Evolutionary conservation across 2,329 filamentous ascomycete genomes (phyloP), one percentile per base, ranked within the genome.

Genomic region (Aureobasidium zeae): DNA sequence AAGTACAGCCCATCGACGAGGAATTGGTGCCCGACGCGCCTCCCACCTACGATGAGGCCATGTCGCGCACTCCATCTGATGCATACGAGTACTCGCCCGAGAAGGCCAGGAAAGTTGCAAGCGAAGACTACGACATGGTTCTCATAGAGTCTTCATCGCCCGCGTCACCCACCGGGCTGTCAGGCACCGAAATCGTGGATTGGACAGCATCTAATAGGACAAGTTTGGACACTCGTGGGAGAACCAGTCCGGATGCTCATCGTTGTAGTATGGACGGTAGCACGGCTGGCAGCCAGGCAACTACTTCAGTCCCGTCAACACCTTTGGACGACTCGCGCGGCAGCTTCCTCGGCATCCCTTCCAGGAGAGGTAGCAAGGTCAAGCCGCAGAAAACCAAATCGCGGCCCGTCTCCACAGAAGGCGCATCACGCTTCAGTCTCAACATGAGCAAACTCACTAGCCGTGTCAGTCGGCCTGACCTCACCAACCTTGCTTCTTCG

Each of bases 1-100:
- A 95, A 61, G 85, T 96, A 29, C 76, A 93, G 21, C 88, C 89
- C 0, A 86, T 93, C 55, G 77, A 86, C 21, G 74, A 82, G 50
- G 63, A 49, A 7, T 33, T 53, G 24, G 44, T 48, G 20, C 37
- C 46, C n/a, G 43, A 47, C n/a, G 49, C 48, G 11, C 51, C 53
- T 13, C 57, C 57, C 1, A 53, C 47, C 9, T 58, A 60, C 44
- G 53, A 57, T 24, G 50, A 55, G 44, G 53, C 52, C 21, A 51
- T 44, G 50, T 47, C 48, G 44, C 48, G 48, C 11, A 32, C 44
- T 13, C 39, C 44, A 5, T 50, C 48, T 3, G 48, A 50, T 28
- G 35, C 31, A 11, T 29, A 45, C 13, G 44, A 47, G 5, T 28
- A 39, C 26, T 44, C 46, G 26, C 42, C 44, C 9, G 48, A 48